Evolutionary conservation across 805 yeast species (phyloP).

Genomic region (Saturnispora halmiae): DNA sequence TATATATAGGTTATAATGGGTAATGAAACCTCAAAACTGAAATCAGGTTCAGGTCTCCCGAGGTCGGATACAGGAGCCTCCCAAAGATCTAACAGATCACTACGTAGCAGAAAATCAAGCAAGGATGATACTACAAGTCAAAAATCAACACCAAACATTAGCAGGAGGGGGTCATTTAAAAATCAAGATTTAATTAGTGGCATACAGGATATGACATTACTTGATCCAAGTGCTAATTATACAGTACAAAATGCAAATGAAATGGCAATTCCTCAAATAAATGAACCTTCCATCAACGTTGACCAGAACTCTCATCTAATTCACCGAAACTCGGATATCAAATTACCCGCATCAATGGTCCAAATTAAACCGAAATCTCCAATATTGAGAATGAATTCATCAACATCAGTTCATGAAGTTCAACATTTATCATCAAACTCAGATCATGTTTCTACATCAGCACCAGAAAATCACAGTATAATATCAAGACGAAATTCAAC

Average conservation of each 20-base stretch:
- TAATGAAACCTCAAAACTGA: slow-evolving; percentile 28
- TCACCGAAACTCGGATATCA: slow-evolving; percentile 10
- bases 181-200: slow-evolving; percentile 17
- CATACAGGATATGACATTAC: slow-evolving; percentile 13
- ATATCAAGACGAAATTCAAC: slow-evolving; percentile 19
- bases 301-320: slow-evolving; percentile 7
- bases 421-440: slow-evolving; percentile 7
- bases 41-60: slow-evolving; percentile 21
- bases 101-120: slow-evolving; percentile 23
- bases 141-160: slow-evolving; percentile 21
- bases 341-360: slow-evolving; percentile 29
- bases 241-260: slow-evolving; percentile 11
- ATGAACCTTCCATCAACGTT: slow-evolving; percentile 7
- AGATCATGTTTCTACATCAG: slow-evolving; percentile 1
- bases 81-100: slow-evolving; percentile 23
- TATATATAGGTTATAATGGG: slow-evolving; percentile 20
- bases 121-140: slow-evolving; percentile 18
- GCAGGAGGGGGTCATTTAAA: slow-evolving; percentile 22
- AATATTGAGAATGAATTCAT: slow-evolving; percentile 26
- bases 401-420: slow-evolving; percentile 22
- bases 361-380: slow-evolving; percentile 28
- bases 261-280: neutral
- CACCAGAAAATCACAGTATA: slow-evolving; percentile 2
- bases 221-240: neutral
- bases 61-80: slow-evolving; percentile 28